Conservation (phyloP, 495 filamentous ascomycete species). For the Hamigera avellanea region DNA sequence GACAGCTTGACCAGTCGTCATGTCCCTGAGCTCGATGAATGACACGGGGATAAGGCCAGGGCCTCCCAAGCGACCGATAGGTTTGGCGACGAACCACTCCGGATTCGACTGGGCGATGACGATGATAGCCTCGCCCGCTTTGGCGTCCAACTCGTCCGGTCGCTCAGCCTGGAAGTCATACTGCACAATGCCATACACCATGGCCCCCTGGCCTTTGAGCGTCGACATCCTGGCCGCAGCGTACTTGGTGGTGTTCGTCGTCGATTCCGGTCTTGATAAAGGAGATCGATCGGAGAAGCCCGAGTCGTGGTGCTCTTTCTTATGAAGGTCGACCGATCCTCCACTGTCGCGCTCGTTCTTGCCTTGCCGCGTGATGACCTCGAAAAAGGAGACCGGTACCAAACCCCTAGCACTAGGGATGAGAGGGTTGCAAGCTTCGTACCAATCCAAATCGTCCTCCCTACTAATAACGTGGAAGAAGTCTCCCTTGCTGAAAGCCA, state of each 20-base stretch:
- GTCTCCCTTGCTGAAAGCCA: constrained; percentile 86
- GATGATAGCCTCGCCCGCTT: constrained; percentile 90
- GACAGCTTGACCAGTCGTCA: constrained; percentile 75
- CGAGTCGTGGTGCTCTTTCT: constrained; percentile 59
- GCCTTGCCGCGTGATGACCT: constrained; percentile 73
- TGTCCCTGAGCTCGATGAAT: constrained; percentile 93
- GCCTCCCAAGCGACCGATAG: constrained; percentile 86
- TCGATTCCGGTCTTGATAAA: constrained; percentile 23
- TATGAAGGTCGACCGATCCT: constrained; percentile 54
- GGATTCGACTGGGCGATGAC: constrained; percentile 99
- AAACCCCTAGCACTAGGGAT: constrained; percentile 79
- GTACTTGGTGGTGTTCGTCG: constrained; percentile 12
- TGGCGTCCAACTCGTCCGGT: constrained; percentile 90
- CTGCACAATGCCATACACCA: constrained; percentile 93
- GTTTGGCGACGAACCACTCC: constrained; percentile 99
- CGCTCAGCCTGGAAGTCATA: constrained; percentile 96
- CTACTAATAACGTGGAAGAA: constrained; percentile 98
- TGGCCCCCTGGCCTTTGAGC: constrained; percentile 58
- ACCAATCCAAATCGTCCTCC: constrained; percentile 92
- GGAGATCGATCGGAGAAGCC: constrained; percentile 61
- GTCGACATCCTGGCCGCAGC: constrained; percentile 33
- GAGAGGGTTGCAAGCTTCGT: constrained; percentile 95
- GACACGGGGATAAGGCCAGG: constrained; percentile 94
- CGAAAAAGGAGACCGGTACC: constrained; percentile 88
- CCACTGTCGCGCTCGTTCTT: constrained; percentile 77